These are phyloP conservation scores for Nemophila menziesii DNA, from an alignment of 257 asterid species.

Conservation along the genomic window DNA sequence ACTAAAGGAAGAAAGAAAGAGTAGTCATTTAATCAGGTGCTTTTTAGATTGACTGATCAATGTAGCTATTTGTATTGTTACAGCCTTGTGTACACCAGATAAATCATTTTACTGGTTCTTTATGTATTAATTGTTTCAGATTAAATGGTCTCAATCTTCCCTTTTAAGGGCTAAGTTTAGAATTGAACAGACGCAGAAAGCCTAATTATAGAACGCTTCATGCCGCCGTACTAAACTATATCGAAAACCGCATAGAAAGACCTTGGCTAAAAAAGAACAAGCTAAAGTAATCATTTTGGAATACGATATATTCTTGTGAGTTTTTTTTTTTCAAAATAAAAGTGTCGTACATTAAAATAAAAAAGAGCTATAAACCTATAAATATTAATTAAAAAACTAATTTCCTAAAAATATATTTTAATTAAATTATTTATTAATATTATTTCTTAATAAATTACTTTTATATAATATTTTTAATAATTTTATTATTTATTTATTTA, in stretches of 20 bases:
- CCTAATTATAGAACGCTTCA: not conserved
- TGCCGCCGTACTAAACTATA: not conserved
- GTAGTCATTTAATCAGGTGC: slow-evolving; percentile 25
- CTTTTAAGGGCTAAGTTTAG: not conserved
- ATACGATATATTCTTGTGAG: not conserved
- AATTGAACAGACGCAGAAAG: not conserved
- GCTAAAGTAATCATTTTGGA: not conserved
- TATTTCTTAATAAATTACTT: too few species aligned
- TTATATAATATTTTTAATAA: too few species aligned
- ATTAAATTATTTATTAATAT: too few species aligned
- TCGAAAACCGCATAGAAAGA: not conserved
- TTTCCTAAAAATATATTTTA: too few species aligned
- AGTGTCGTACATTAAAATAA: too few species aligned
- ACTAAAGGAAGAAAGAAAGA: too few species aligned
- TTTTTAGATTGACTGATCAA: slow-evolving; percentile 46
- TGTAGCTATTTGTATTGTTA: slow-evolving; percentile 37
- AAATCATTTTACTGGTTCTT: slow-evolving; percentile 20
- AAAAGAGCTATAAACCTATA: too few species aligned
- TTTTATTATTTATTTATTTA: too few species aligned
- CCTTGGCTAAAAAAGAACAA: not conserved
- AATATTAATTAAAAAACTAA: too few species aligned
- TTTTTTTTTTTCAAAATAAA: too few species aligned
- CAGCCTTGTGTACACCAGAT: slow-evolving; percentile 12
- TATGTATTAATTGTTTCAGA: slow-evolving; percentile 16
- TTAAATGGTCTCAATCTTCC: slow-evolving; percentile 3